Base-by-base conservation (phyloP, 352 stramenopile species). In the Elongisporangium senticosum region DNA sequence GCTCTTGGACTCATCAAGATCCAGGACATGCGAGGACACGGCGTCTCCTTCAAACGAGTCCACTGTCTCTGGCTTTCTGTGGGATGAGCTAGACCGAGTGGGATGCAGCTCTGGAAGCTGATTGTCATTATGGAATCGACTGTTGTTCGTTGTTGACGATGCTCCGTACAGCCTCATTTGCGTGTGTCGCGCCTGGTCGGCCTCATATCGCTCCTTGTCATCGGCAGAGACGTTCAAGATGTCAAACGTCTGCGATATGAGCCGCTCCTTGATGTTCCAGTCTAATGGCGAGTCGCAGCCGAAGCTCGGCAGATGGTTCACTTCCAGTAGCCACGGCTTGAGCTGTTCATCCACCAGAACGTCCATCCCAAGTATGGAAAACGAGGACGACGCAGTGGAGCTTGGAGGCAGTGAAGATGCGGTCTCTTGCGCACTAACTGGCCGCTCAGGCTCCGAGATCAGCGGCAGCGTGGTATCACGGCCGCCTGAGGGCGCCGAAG, bases 241-340 rank as follows among this genome's bases (percentile, higher is more conserved):
- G 57, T 90, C 82, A 14, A 98, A 87, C 0, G 92, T 93, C 71
- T 98, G 89, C 7, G 79, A 86, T 48, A 98, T 97, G 3, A 98
- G 79, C 15, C 89, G 82, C 59, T 93, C 86, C 68, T 99, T 99
- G 67, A 99, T 95, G 56, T 93, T 86, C 78, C 83, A 88, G 71
- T 99, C 97, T 11, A 99, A 64, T 13, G 86, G 83, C 24, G 90
- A 97, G 62, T 99, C 97, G 51, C 93, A 98, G 3, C 86, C 92
- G 74, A 98, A 98, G 61, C 88, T 94, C 52, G 96, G 93, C 8
- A 99, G 55, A 64, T 98, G 94, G 67, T 99, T 99, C 24, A 99
- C 96, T 62, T 99, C 97, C 10, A 99, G 94, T 17, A 99, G 72
- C 84, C 90, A 98, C 6, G 96, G 95, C 59, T 97, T 98, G 0